phyloP scores from a whole-genome alignment of 2,329 filamentous ascomycete species.

The Colletotrichum karsti region DNA sequence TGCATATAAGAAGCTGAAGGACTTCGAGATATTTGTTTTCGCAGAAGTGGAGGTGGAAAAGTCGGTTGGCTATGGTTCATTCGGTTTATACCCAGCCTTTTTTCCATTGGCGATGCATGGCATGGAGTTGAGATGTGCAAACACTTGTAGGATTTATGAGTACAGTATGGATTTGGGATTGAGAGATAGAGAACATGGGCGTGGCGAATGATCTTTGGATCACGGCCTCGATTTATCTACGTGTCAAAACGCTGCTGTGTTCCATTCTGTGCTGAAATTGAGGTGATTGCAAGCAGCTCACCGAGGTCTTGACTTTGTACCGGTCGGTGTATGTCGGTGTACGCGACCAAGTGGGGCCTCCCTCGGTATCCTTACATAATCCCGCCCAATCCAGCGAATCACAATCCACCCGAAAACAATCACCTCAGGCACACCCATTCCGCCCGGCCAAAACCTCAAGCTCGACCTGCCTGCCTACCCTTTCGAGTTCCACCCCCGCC shows the following conservation, averaged over 20 bases:
- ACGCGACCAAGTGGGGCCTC: background rate
- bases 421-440: constrained; percentile 12
- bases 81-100: constrained; percentile 31
- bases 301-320: background rate
- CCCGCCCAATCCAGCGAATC: constrained; percentile 23
- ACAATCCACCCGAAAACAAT: constrained; percentile 17
- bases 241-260: background rate
- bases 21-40: background rate
- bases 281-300: background rate
- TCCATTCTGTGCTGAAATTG: background rate
- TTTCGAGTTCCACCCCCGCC: too few relatives aligned
- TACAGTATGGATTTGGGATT: background rate
- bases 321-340: background rate
- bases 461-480: too few relatives aligned
- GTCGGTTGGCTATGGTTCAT: constrained; percentile 28
- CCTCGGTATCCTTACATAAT: constrained; percentile 5
- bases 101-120: constrained; percentile 29
- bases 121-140: constrained; percentile 31
- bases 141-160: constrained; percentile 18
- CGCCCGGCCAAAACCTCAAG: constrained; percentile 23
- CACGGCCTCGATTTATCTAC: background rate
- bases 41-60: constrained; percentile 8
- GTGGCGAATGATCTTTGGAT: background rate
- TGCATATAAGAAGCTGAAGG: background rate
- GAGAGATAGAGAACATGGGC: background rate